These are phyloP conservation scores for Yamadazyma scolyti DNA, from an alignment of 805 yeast genomes.

Conservation along the genomic window DNA sequence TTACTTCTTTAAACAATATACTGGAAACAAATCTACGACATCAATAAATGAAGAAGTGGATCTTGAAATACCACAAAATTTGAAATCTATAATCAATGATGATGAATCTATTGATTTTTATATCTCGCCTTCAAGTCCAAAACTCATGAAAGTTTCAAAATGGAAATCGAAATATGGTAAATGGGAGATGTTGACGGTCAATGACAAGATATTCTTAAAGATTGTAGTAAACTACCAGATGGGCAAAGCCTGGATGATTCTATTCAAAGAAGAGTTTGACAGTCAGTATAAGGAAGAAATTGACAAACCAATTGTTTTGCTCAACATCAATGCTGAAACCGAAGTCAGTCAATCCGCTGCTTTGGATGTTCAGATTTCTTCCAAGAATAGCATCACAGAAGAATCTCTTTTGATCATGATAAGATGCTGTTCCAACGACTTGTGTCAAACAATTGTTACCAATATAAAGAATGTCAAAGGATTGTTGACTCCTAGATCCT, in stretches of 20 bases:
- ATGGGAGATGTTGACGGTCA: slow-evolving; percentile 42
- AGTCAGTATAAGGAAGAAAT: slow-evolving; percentile 23
- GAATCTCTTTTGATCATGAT: slow-evolving; percentile 27
- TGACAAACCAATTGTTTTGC: slow-evolving; percentile 34
- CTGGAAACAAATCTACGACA: slow-evolving; percentile 6
- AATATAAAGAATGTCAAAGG: slow-evolving; percentile 27
- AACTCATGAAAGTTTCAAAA: slow-evolving; percentile 36
- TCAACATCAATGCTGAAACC: slow-evolving; percentile 22
- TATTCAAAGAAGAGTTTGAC: slow-evolving; percentile 38
- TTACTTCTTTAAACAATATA: slow-evolving; percentile 34
- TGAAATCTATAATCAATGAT: slow-evolving; percentile 35
- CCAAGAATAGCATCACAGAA: slow-evolving; percentile 27
- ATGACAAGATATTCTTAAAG: slow-evolving; percentile 33
- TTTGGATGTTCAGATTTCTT: slow-evolving; percentile 33
- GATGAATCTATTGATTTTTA: slow-evolving; percentile 36
- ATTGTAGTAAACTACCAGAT: slow-evolving; percentile 35
- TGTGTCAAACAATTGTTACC: slow-evolving; percentile 20
- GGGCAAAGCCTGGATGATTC: slow-evolving; percentile 33
- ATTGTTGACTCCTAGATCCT: slow-evolving; percentile 13
- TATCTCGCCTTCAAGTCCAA: slow-evolving; percentile 30
- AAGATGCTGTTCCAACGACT: slow-evolving; percentile 27
- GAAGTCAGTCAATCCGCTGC: slow-evolving; percentile 33
- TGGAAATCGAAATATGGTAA: slow-evolving; percentile 41
- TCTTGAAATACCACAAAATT: slow-evolving; percentile 25
- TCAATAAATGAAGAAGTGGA: slow-evolving; percentile 10